phyloP scores from a whole-genome alignment of 2,329 filamentous ascomycete genomes.

The Hypoxylon sp. region DNA sequence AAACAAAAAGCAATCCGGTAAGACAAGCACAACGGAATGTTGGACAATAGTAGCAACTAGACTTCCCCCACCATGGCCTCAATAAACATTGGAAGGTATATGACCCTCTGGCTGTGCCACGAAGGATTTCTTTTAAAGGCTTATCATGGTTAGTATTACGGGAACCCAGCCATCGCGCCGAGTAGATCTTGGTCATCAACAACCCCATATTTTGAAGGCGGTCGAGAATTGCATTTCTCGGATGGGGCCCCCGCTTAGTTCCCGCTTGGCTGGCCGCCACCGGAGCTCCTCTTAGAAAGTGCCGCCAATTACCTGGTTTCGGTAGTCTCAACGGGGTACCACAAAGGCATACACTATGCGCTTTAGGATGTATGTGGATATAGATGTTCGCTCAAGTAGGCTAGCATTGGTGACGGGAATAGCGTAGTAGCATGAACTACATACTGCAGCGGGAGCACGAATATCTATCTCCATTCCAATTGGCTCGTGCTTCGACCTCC shows the following conservation, averaged over 20 bases:
- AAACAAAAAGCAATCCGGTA: conserved; percentile 4
- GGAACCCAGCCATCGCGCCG: background rate
- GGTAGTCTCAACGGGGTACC: conserved; percentile 23
- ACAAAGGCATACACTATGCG: conserved; percentile 1
- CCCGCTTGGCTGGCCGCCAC: conserved; percentile 32
- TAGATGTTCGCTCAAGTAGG: background rate
- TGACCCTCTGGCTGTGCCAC: too few species aligned
- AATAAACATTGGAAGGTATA: too few species aligned
- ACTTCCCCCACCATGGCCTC: background rate
- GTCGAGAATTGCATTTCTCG: conserved; percentile 14
- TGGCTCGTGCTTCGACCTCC: conserved; percentile 6
- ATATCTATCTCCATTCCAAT: conserved; percentile 19
- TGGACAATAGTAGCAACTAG: background rate
- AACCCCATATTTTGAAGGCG: conserved; percentile 14
- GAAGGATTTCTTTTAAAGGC: background rate
- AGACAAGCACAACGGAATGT: background rate
- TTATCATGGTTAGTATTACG: conserved; percentile 13
- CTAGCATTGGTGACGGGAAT: conserved; percentile 6
- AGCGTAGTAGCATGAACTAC: too few species aligned
- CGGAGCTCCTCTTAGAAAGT: conserved; percentile 21
- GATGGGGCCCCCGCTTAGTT: conserved; percentile 8
- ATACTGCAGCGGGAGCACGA: background rate
- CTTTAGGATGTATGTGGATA: background rate
- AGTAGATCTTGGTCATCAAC: conserved; percentile 6
- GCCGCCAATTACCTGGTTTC: conserved; percentile 21